These are phyloP conservation scores for Fraxinus excelsior DNA, from an alignment of 257 asterid species.

Conservation along the genomic window DNA sequence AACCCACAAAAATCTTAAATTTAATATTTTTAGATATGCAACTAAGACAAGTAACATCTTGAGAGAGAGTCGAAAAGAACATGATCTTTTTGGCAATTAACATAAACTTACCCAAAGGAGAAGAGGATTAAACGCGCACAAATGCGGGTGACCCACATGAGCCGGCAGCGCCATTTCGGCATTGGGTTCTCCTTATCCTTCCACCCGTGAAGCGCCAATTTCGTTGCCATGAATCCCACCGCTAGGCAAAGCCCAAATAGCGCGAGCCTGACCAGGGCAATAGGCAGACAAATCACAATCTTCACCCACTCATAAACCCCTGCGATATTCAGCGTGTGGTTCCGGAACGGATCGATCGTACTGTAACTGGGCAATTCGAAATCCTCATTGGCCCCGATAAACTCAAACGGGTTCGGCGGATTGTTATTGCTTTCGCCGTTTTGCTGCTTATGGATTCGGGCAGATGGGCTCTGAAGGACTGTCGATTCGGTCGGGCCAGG, in stretches of 20 bases:
- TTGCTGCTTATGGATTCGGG: slow-evolving; percentile 15
- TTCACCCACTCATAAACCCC: slow-evolving; percentile 94
- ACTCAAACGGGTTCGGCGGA: slow-evolving; percentile 50
- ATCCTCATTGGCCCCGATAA: slow-evolving; percentile 59
- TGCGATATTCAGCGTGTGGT: slow-evolving; percentile 61
- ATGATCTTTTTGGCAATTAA: neutral
- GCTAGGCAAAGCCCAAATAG: slow-evolving; percentile 63
- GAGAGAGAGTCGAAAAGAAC: neutral
- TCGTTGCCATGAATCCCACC: slow-evolving; percentile 68
- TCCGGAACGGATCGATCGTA: slow-evolving; percentile 80
- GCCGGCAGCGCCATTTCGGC: slow-evolving; percentile 84
- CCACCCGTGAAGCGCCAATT: slow-evolving; percentile 74
- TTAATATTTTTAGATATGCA: neutral
- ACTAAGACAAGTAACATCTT: neutral
- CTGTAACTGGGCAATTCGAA: slow-evolving; percentile 64
- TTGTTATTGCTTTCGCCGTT: slow-evolving; percentile 27
- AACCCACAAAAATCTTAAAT: neutral
- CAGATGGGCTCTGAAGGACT: slow-evolving; percentile 5
- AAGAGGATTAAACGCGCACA: slow-evolving; percentile 78
- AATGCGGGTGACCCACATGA: slow-evolving; percentile 91
- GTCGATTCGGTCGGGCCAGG: slow-evolving; percentile 13
- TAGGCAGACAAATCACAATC: slow-evolving; percentile 72
- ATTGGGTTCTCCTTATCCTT: slow-evolving; percentile 74
- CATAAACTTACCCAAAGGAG: slow-evolving; percentile 65
- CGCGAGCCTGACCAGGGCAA: slow-evolving; percentile 62